A percentile compares a stretch with the other conserved stretches of the same genome.
These are phyloP conservation scores for Batkoa obscura DNA, from an alignment of 371 early-diverging fungal species.

Conservation along the genomic window DNA sequence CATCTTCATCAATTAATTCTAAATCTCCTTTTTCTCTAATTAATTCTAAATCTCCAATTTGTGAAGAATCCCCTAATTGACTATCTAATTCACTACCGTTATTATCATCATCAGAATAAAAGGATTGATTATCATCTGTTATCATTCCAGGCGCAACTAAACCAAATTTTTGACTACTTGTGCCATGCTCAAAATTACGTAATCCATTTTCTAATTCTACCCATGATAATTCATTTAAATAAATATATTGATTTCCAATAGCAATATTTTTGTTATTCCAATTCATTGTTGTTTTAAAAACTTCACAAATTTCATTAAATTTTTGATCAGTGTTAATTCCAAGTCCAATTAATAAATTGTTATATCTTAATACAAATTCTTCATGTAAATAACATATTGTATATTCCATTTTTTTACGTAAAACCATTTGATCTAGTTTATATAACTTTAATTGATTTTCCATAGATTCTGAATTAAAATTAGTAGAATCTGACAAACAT, in stretches of 20 bases:
- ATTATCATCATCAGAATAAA: constrained; percentile 4
- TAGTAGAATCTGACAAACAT: constrained; percentile 46
- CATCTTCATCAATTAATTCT: not conserved
- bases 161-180: not conserved
- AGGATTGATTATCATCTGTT: not conserved
- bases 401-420: constrained; percentile 33
- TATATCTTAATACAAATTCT: constrained; percentile 45
- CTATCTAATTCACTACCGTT: not conserved
- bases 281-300: constrained; percentile 19
- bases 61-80: not conserved
- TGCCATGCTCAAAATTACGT: constrained; percentile 36
- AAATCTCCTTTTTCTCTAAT: constrained; percentile 13
- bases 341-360: constrained; percentile 10
- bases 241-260: constrained; percentile 39
- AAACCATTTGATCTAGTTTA: constrained; percentile 36
- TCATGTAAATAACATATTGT: constrained; percentile 35
- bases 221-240: constrained; percentile 50
- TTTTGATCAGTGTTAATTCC: constrained; percentile 17
- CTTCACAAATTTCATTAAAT: constrained; percentile 17
- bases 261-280: constrained; percentile 12
- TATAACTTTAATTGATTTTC: constrained; percentile 43
- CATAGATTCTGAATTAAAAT: constrained; percentile 28
- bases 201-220: constrained; percentile 58
- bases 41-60: constrained; percentile 7
- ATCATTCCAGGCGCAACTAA: constrained; percentile 12